These are phyloP conservation scores for Cetraspora pellucida DNA, from an alignment of 192 early-diverging fungal species.

Conservation along the genomic window DNA sequence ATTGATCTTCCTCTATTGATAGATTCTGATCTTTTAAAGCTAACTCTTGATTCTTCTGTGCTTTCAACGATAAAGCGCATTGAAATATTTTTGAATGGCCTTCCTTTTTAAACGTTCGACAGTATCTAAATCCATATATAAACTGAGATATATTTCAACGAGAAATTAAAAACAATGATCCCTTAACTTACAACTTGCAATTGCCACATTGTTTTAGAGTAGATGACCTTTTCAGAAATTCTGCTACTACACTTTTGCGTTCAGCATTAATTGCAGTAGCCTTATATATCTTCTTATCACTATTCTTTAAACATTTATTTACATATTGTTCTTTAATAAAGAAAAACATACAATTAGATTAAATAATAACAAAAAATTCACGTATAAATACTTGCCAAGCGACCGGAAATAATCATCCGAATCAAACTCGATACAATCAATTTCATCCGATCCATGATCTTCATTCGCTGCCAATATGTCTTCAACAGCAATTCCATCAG, in stretches of 20 bases:
- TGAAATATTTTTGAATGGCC: conserved; percentile 86
- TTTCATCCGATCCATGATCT: conserved; percentile 44
- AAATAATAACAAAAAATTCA: not conserved
- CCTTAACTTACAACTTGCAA: conserved; percentile 54
- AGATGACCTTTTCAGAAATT: conserved; percentile 51
- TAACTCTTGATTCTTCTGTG: conserved; percentile 20
- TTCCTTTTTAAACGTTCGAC: conserved; percentile 80
- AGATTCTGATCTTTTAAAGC: not conserved
- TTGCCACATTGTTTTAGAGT: conserved; percentile 61
- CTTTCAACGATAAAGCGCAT: conserved; percentile 58
- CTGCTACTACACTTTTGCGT: conserved; percentile 50
- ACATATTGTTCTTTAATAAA: conserved; percentile 6
- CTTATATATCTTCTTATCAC: conserved; percentile 2
- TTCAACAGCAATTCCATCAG: conserved; percentile 64
- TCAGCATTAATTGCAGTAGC: conserved; percentile 56
- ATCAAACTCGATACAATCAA: conserved; percentile 40
- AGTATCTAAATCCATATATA: conserved; percentile 22
- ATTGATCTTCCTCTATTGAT: conserved; percentile 26
- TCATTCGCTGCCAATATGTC: conserved; percentile 47
- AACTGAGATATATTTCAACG: not conserved
- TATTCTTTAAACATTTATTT: conserved; percentile 1
- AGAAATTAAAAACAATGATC: no score
- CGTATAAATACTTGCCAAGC: not conserved
- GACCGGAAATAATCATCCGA: not conserved
- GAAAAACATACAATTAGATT: not conserved